Conservation (phyloP, 805 yeast species). For the Metschnikowia continentalis region DNA sequence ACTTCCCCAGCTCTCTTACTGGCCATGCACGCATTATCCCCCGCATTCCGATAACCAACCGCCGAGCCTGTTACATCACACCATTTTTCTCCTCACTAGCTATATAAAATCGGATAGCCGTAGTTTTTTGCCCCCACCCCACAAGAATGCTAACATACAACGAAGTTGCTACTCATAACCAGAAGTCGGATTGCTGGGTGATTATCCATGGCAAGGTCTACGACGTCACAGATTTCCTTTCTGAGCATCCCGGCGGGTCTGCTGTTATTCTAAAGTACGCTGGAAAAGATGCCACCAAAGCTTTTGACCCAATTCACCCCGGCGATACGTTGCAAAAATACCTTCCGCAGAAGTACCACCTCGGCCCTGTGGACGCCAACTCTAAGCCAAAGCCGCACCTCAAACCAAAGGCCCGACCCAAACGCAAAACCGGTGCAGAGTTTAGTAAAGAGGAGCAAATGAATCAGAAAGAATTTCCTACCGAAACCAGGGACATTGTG, state of each 20-base stretch:
- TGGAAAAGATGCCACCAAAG: conserved; percentile 63
- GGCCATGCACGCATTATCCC: conserved; percentile 2
- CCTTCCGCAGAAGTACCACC: conserved; percentile 42
- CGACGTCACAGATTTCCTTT: conserved; percentile 62
- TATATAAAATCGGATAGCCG: not conserved
- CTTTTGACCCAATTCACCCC: conserved; percentile 88
- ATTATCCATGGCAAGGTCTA: conserved; percentile 75
- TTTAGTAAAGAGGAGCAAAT: not conserved
- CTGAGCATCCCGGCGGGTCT: conserved; percentile 61
- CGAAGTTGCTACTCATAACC: conserved; percentile 46
- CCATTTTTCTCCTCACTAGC: not conserved
- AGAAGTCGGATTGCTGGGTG: conserved; percentile 74
- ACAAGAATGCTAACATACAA: conserved; percentile 11
- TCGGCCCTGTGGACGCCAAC: conserved; percentile 32
- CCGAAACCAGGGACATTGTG: conserved; percentile 6
- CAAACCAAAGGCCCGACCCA: not conserved
- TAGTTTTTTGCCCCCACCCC: not conserved
- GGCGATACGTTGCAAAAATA: conserved; percentile 71
- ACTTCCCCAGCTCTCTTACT: not conserved
- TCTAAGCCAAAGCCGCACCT: conserved; percentile 9
- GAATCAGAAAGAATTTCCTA: not conserved
- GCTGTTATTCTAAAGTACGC: conserved; percentile 49
- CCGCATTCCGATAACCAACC: conserved; percentile 1
- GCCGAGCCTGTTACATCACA: not conserved
- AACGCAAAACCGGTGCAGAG: not conserved